phyloP scores from a whole-genome alignment of 257 asterid genomes.

The Echites panduratus region DNA sequence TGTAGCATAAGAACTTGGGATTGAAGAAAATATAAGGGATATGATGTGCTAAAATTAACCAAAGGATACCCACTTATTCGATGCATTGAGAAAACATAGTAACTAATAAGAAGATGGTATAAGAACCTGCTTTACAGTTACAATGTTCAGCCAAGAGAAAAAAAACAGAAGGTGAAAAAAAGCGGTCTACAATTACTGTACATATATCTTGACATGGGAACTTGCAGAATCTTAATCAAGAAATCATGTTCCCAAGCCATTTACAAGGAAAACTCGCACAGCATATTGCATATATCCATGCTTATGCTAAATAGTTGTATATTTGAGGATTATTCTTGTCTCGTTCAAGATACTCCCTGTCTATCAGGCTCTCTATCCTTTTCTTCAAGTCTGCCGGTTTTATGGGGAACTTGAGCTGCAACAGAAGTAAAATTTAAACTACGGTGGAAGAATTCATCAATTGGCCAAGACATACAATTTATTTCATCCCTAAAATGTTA shows the following conservation, averaged over 20 bases:
- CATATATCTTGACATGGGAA: conserved; percentile 44
- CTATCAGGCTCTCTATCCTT: conserved; percentile 92
- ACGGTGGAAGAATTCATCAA: background rate
- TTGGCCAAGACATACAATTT: background rate
- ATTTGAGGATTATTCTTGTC: conserved; percentile 91
- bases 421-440: too few species aligned
- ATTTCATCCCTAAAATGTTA: too few species aligned
- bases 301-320: conserved; percentile 88
- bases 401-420: conserved; percentile 93
- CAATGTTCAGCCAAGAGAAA: conserved; percentile 28
- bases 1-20: too few species aligned
- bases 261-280: conserved; percentile 24
- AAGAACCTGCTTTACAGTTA: conserved; percentile 25
- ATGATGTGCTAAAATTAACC: background rate
- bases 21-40: too few species aligned
- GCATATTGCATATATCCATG: conserved; percentile 11
- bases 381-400: conserved; percentile 98
- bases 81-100: conserved; percentile 11
- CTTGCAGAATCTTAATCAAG: conserved; percentile 15
- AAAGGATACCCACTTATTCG: background rate
- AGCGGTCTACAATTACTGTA: conserved; percentile 45
- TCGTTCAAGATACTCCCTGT: conserved; percentile 87
- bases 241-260: conserved; percentile 26
- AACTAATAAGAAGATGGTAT: conserved; percentile 5
- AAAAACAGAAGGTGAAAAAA: background rate